Conservation (phyloP, 2,329 filamentous ascomycete genomes). For the Penicillium sp. region DNA sequence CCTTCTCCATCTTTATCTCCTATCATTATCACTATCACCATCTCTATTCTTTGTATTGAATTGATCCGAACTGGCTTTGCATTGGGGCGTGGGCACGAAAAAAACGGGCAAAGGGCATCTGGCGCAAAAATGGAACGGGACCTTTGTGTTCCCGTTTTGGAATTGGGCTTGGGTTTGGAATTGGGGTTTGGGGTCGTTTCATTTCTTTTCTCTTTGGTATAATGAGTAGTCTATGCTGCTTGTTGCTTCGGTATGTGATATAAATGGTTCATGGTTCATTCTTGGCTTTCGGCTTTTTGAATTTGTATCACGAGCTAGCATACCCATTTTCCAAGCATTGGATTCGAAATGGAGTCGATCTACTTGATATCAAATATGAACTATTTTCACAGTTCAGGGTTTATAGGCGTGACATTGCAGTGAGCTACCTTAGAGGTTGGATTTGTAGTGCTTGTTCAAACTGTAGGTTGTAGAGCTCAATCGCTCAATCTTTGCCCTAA, state of each 20-base stretch:
- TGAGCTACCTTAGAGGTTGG: background rate
- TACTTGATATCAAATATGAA: background rate
- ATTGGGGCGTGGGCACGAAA: background rate
- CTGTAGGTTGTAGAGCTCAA: background rate
- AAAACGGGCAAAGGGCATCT: background rate
- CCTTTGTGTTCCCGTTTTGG: background rate
- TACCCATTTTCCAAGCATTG: background rate
- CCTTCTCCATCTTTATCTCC: background rate
- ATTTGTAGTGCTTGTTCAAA: background rate
- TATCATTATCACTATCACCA: background rate
- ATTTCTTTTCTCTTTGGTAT: background rate
- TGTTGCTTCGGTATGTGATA: background rate
- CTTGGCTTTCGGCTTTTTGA: background rate
- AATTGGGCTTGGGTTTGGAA: background rate
- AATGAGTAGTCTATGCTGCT: background rate
- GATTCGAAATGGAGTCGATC: background rate
- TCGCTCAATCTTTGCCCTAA: background rate
- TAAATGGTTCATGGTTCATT: background rate
- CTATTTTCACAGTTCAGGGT: background rate
- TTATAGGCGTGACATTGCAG: too few species aligned
- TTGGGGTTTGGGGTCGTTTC: background rate
- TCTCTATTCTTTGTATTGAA: conserved; percentile 1
- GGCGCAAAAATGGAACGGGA: conserved; percentile 4
- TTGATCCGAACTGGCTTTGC: background rate
- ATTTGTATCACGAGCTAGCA: background rate